Evolutionary conservation across 495 filamentous ascomycete genomes (phyloP).

Genomic region (Lophium mytilinum): DNA sequence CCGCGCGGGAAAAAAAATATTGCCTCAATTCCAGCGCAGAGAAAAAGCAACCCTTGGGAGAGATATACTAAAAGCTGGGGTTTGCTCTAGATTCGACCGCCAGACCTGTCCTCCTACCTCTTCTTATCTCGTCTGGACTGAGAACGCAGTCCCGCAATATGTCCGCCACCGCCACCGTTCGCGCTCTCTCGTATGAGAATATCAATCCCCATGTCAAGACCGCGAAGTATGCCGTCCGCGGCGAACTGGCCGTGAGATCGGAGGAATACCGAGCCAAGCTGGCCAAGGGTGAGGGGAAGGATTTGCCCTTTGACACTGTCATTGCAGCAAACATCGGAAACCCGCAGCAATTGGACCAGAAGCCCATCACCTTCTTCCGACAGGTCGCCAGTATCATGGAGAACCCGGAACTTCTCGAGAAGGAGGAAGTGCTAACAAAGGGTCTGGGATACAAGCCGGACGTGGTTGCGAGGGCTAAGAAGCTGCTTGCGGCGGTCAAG

Average conservation of each 20-base stretch:
- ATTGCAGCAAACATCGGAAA: slow-evolving; percentile 98
- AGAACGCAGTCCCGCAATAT: slow-evolving; percentile 40
- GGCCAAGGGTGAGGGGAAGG: slow-evolving; percentile 44
- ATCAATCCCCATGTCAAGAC: slow-evolving; percentile 80
- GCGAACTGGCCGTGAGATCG: slow-evolving; percentile 83
- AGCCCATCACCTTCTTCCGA: slow-evolving; percentile 97
- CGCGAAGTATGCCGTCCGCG: slow-evolving; percentile 94
- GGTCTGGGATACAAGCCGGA: slow-evolving; percentile 75
- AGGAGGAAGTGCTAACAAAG: slow-evolving; percentile 58
- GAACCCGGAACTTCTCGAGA: slow-evolving; percentile 74
- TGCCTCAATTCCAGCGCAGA: slow-evolving; percentile 11
- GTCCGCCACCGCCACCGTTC: slow-evolving; percentile 45
- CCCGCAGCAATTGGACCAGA: slow-evolving; percentile 96
- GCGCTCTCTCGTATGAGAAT: slow-evolving; percentile 70
- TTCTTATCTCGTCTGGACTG: not conserved
- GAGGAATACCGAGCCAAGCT: slow-evolving; percentile 78
- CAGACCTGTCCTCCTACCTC: slow-evolving; percentile 2
- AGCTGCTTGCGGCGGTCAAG: slow-evolving; percentile 69
- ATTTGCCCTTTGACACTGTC: slow-evolving; percentile 78
- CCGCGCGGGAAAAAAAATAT: slow-evolving; percentile 12
- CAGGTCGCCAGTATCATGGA: slow-evolving; percentile 93
- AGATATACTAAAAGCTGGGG: slow-evolving; percentile 4
- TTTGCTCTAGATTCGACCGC: not conserved
- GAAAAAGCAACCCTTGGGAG: slow-evolving; percentile 18
- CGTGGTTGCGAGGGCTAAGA: slow-evolving; percentile 74